Evolutionary conservation across 2,329 filamentous ascomycete species (phyloP).

Genomic region (Monascus ruber): DNA sequence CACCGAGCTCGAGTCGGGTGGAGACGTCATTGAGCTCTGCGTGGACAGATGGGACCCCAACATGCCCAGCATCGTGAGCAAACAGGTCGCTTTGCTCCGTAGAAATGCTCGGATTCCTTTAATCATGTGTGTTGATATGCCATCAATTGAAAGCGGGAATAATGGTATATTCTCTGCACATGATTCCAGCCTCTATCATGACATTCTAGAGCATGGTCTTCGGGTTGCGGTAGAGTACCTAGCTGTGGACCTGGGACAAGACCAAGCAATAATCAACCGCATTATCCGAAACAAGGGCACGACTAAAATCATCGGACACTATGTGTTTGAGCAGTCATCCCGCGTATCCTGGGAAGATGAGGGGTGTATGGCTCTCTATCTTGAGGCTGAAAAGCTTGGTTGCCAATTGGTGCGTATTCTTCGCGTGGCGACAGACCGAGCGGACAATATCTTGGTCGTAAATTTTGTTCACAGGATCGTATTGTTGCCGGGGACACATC

Average conservation of each 20-base stretch:
- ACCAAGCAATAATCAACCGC: slow-evolving; percentile 13
- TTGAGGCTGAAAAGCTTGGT: slow-evolving; percentile 24
- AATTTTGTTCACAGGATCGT: slow-evolving; percentile 28
- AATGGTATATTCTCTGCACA: slow-evolving; percentile 4
- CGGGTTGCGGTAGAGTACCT: slow-evolving; percentile 32
- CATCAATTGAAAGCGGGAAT: slow-evolving; percentile 7
- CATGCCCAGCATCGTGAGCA: slow-evolving; percentile 40
- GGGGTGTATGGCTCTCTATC: slow-evolving; percentile 19
- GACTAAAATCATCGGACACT: slow-evolving; percentile 32
- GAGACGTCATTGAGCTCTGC: slow-evolving; percentile 50
- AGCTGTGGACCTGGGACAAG: slow-evolving; percentile 24
- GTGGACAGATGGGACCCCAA: slow-evolving; percentile 47
- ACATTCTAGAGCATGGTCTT: slow-evolving; percentile 28
- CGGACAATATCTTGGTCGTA: slow-evolving; percentile 26
- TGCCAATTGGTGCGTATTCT: slow-evolving; percentile 31
- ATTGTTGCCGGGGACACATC: slow-evolving; percentile 17
- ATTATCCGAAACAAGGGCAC: slow-evolving; percentile 24
- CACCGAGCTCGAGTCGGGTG: slow-evolving; percentile 45
- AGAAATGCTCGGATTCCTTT: slow-evolving; percentile 47
- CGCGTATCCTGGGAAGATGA: slow-evolving; percentile 24
- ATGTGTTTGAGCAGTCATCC: slow-evolving; percentile 19
- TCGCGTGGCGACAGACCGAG: slow-evolving; percentile 20
- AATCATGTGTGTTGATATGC: slow-evolving; percentile 43
- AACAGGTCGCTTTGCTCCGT: slow-evolving; percentile 47
- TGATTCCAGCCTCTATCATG: slow-evolving; percentile 16